Evolutionary conservation across 805 yeast genomes (phyloP).

Genomic region (Saturnispora hagleri): DNA sequence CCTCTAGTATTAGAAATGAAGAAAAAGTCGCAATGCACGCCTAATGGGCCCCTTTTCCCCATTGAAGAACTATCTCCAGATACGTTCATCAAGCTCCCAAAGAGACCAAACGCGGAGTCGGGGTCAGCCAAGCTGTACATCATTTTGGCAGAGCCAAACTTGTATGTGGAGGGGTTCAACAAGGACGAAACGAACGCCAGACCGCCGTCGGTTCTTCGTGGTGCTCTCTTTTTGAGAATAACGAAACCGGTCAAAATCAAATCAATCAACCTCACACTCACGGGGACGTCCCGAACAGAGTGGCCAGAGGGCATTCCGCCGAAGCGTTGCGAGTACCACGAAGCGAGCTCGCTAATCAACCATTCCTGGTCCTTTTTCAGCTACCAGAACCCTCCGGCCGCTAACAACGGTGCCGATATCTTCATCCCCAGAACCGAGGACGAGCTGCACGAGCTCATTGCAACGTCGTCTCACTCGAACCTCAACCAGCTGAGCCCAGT

Average conservation of each 20-base stretch:
- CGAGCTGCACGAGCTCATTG: conserved; percentile 16
- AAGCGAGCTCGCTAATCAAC: conserved; percentile 53
- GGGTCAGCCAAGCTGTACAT: conserved; percentile 63
- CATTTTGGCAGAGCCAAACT: conserved; percentile 67
- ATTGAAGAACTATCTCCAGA: conserved; percentile 29
- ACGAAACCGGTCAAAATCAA: conserved; percentile 66
- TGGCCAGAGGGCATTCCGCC: conserved; percentile 99
- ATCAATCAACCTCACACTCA: conserved; percentile 48
- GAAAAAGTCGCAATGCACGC: neutral
- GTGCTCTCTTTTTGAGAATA: conserved; percentile 62
- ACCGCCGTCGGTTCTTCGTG: conserved; percentile 76
- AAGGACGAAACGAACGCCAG: conserved; percentile 50
- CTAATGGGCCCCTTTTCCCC: conserved; percentile 40
- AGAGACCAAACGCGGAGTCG: conserved; percentile 49
- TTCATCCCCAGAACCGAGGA: conserved; percentile 31
- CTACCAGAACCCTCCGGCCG: conserved; percentile 23
- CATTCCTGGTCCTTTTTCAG: conserved; percentile 91
- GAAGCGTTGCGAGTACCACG: conserved; percentile 56
- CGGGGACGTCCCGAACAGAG: conserved; percentile 70
- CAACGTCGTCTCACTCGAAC: neutral
- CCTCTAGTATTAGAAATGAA: neutral
- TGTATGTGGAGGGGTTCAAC: conserved; percentile 78
- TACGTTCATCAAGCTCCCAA: conserved; percentile 41
- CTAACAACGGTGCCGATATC: conserved; percentile 39
- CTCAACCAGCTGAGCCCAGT: conserved; percentile 21